Percentiles rank a stretch among this genome's conserved stretches.
Evolutionary conservation across 2,329 filamentous ascomycete species (phyloP).

Genomic region (Drechslerella dactyloides): DNA sequence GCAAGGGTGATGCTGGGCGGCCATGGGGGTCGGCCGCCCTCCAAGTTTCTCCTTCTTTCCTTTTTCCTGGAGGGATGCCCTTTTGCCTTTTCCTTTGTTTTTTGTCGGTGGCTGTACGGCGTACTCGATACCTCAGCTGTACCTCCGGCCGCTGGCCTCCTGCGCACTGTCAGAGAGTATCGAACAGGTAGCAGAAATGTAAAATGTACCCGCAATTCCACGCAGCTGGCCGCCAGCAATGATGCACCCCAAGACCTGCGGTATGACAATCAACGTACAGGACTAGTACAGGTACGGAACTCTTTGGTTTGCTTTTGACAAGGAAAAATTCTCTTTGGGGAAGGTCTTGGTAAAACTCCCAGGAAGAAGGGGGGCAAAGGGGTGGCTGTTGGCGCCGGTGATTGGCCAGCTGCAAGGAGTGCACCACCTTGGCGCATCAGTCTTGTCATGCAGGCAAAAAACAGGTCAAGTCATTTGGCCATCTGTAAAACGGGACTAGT

Average conservation of each 20-base stretch:
- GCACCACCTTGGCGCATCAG: constrained; percentile 48
- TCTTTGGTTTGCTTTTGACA: constrained; percentile 35
- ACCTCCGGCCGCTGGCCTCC: constrained; percentile 25
- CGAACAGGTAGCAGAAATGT: constrained; percentile 41
- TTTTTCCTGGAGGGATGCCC: background rate
- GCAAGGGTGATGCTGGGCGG: constrained; percentile 40
- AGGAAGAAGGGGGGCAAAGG: constrained; percentile 39
- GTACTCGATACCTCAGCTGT: constrained; percentile 38
- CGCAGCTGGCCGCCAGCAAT: constrained; percentile 22
- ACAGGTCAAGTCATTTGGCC: constrained; percentile 50
- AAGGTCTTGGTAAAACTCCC: constrained; percentile 48
- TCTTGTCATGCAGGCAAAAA: constrained; percentile 45
- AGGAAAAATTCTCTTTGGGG: constrained; percentile 49
- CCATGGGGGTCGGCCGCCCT: constrained; percentile 28
- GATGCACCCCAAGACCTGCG: constrained; percentile 47
- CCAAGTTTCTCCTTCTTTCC: constrained; percentile 10
- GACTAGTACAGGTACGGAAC: constrained; percentile 47
- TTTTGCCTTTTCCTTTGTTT: background rate
- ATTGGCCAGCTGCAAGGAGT: constrained; percentile 32
- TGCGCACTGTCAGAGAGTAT: constrained; percentile 4
- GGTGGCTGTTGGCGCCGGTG: constrained; percentile 19
- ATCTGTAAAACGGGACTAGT: constrained; percentile 46
- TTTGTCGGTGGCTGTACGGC: constrained; percentile 29
- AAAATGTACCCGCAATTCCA: constrained; percentile 46
- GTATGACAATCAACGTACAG: constrained; percentile 45